phyloP scores from a whole-genome alignment of 805 yeast species.

The Yarrowia sp. region DNA sequence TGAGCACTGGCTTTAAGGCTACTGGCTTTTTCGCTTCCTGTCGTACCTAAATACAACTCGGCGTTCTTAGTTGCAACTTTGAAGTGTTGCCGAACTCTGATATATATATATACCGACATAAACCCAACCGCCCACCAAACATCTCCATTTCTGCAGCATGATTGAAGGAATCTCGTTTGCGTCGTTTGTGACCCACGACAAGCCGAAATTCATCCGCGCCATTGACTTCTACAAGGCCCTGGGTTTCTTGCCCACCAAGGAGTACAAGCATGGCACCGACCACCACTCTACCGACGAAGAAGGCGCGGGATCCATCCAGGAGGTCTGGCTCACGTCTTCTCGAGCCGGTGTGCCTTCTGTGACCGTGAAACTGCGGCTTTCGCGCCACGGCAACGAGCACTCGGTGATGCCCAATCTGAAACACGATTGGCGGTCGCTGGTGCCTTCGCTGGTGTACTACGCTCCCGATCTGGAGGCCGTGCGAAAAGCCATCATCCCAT shows the following conservation, averaged over 20 bases:
- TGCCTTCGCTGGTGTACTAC: slow-evolving; percentile 57
- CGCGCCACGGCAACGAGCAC: slow-evolving; percentile 45
- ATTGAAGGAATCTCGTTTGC: slow-evolving; percentile 44
- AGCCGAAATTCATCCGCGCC: slow-evolving; percentile 55
- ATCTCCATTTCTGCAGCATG: background rate
- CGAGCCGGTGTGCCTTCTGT: slow-evolving; percentile 43
- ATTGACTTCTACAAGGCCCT: slow-evolving; percentile 63
- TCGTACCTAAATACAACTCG: no score
- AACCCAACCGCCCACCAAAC: no score
- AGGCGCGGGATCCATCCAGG: slow-evolving; percentile 45
- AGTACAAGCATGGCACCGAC: slow-evolving; percentile 46
- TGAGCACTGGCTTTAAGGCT: no score
- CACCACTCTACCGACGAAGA: slow-evolving; percentile 42
- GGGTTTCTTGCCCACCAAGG: slow-evolving; percentile 52
- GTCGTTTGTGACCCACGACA: slow-evolving; percentile 60
- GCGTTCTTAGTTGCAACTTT: no score
- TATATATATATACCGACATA: no score
- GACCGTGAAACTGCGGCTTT: slow-evolving; percentile 48
- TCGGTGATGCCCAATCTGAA: slow-evolving; percentile 41
- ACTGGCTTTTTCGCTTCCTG: no score
- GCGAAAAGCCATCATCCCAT: background rate
- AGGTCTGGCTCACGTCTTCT: slow-evolving; percentile 47
- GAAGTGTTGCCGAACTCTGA: no score
- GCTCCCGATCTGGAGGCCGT: slow-evolving; percentile 51
- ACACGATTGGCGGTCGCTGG: slow-evolving; percentile 60